These are phyloP conservation scores for Zymoseptoria crescenta DNA, from an alignment of 2,329 filamentous ascomycete genomes.

Conservation along the genomic window DNA sequence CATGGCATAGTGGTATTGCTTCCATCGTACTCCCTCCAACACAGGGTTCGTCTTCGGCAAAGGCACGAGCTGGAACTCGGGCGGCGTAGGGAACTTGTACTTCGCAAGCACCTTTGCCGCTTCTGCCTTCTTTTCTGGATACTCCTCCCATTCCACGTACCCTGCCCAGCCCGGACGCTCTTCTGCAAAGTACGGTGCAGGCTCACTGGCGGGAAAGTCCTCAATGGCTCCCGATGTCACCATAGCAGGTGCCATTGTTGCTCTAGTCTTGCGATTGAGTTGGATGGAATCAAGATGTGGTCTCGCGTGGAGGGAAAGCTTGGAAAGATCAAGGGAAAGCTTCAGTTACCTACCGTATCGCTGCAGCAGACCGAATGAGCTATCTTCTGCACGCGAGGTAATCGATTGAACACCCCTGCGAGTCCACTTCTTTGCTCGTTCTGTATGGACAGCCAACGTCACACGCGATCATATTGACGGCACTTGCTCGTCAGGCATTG, in stretches of 20 bases:
- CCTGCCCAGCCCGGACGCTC: constrained; percentile 40
- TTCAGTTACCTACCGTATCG: not conserved
- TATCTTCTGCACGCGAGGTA: not conserved
- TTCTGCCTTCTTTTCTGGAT: constrained; percentile 57
- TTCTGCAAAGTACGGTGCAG: constrained; percentile 32
- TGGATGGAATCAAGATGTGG: constrained; percentile 40
- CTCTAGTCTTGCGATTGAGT: not conserved
- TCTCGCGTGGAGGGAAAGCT: not conserved
- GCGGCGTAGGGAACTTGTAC: constrained; percentile 43
- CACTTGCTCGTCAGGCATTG: too few relatives aligned
- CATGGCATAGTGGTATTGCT: constrained; percentile 40
- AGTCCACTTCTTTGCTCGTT: not conserved
- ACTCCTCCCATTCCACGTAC: constrained; percentile 63
- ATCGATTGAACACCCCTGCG: not conserved
- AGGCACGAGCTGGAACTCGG: constrained; percentile 38
- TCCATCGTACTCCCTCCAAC: constrained; percentile 40
- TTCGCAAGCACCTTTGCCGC: constrained; percentile 49
- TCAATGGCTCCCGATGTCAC: constrained; percentile 8
- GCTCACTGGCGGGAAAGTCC: constrained; percentile 10
- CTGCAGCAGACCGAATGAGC: not conserved
- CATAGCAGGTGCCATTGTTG: not conserved
- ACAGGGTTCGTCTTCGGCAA: constrained; percentile 38
- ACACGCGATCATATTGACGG: not conserved
- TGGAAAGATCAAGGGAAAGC: not conserved
- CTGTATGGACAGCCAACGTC: not conserved